Evolutionary conservation across 805 yeast genomes (phyloP), one percentile per base, ranked within the genome.

Genomic region (Isabelozyma rhagii): DNA sequence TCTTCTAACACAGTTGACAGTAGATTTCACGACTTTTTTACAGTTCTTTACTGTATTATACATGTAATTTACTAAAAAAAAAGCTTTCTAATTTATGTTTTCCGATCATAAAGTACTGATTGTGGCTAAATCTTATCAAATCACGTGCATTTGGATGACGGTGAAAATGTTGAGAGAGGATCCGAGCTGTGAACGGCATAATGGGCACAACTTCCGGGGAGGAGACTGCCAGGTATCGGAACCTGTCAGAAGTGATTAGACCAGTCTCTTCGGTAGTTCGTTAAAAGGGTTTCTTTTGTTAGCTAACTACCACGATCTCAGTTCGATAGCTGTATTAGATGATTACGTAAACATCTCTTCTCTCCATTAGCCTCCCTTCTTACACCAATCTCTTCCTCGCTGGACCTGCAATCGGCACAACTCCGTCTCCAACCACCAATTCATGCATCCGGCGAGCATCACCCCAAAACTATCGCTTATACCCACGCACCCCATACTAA

Each of bases 371-470:
- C 18, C 41, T 14, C 41, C 41, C 13, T 39, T 39, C 41, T 14
- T n/a, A 50, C 98, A 93, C 90, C 96, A 92, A 4, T 85, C 87
- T 54, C 96, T 74, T 1, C 92, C 97, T 51, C 80, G 73, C 1
- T 61, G 61, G 2, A 86, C 83, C 64, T 93, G 99, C 55, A 78
- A 81, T 2, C 69, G 60, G 62, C 99, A 93, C 15, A 93, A 71
- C 0, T 70, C 57, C 13, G 87, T 84, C 60, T 93, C 98, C 8
- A 92, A 66, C 77, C 83, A 77, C 70, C 88, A 70, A 15, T 91
- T 90, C 3, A 89, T 63, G 9, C 83, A 60, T 0, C 96, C 97
- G 3, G 97, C 96, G 0, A 87, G 18, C 7, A 89, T 87, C 11
- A 92, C 81, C 0, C 99, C 99, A 10, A 66, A 90, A 85, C 68